Base-by-base conservation (phyloP, 345 rosid genomes). In the Populus pruinosa region DNA sequence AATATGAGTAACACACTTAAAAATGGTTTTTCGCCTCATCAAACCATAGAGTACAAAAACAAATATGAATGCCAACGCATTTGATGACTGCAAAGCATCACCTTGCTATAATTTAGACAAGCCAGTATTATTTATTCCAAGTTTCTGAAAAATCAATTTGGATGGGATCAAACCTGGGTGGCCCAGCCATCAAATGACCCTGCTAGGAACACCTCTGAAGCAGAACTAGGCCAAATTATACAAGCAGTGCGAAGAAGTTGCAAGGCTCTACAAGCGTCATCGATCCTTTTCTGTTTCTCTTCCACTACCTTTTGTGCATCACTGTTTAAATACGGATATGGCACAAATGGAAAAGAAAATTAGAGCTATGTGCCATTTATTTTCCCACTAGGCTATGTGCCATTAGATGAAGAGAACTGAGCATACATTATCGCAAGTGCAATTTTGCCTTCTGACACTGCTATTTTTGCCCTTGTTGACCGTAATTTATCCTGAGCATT, bases 131-230 rank as follows among this genome's bases (percentile, higher is more conserved):
- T 14, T 27, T 53, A 23, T 14, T 8, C n/a, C 38, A 69, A 61
- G 38, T 50, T 67, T 71, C 66, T 21, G 25, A n/a, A 1, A 43
- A 43, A 53, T 8, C 55, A 78, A 41, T 62, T 69, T 49, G 69
- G 64, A 72, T 21, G 77, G 53, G 70, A 77, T 77, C 93, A 72
- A 76, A 93, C 99, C 97, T 93, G 86, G 41, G 95, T 82, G 25
- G 90, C 79, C 99, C 99, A 96, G 55, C 99, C 97, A 63, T 96
- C 99, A 83, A 88, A 96, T 14, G 99, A 93, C 74, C 99, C 98
- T 47, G 91, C 85, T 59, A 96, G 76, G 69, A 93, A 85, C 80
- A 96, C 97, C 85, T 89, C 98, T 44, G 91, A 82, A 72, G 97
- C 98, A 44, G 89, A 82, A 87, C 88, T 92, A 77, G 94, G 94